Evolutionary conservation across 1,284 basidiomycete species (phyloP), one percentile per base, ranked within the genome.

Genomic region (Sanguinoderma infundibulare): DNA sequence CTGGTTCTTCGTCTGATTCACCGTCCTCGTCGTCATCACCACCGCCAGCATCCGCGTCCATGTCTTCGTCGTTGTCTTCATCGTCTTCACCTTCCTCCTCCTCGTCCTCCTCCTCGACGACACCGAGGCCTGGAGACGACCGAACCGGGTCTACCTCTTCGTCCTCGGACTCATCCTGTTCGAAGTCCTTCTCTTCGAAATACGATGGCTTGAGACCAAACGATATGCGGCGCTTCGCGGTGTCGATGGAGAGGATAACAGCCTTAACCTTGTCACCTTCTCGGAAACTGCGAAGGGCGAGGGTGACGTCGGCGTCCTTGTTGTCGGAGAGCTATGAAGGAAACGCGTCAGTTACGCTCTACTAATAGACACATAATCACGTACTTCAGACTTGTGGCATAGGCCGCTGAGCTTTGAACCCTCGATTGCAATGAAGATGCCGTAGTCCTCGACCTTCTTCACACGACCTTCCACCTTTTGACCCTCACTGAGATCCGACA

Each of bases 161-260:
- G 10, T 70, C 68, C 26, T 69, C 70, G 55, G 73, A 73, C 1
- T 75, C 75, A 10, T 75, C 77, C 14, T 69, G 68, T 8, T 72
- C 72, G 39, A 86, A 81, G 52, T 87, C 87, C 30, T 83, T 81
- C 30, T 83, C 84, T 36, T 74, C 76, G 74, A 98, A 97, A 75
- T 91, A 90, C 51, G 92, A 96, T 36, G 93, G 94, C 77, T 98
- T 98, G 64, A 98, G 81, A 56, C 94, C 91, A 47, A 99, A 85
- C 49, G 92, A 92, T 66, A 98, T 88, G 55, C 91, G 90, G 52
- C 84, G 86, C 75, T 93, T 95, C 66, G 87, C 85, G 5, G 69
- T 68, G 70, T 96, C 90, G 51, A 97, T 81, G 10, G 84, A 83
- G 51, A 92, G 75, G 50, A 99, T 84, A 49, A 91, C 77, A 1